Evolutionary conservation across 352 stramenopile genomes (phyloP).

Genomic region (Poterioochromonas sp.): DNA sequence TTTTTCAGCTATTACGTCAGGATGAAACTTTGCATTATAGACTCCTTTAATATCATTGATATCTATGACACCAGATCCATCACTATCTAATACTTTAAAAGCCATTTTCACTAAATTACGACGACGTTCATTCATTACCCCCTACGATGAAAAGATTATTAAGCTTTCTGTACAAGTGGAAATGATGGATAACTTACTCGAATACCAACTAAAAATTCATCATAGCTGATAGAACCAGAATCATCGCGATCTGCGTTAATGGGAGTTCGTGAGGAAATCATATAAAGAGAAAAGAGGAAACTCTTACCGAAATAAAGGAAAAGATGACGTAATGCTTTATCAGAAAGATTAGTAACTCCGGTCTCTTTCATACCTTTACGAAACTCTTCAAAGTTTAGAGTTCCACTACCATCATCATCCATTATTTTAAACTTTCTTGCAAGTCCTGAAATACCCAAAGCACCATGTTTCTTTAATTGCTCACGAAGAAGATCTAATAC

Average conservation of each 20-base stretch:
- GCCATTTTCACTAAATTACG: conserved; percentile 60
- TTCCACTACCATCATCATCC: conserved; percentile 59
- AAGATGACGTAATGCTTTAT: conserved; percentile 40
- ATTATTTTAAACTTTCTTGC: conserved; percentile 60
- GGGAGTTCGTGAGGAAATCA: too few relatives aligned
- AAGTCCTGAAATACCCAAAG: conserved; percentile 60
- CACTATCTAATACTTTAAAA: conserved; percentile 62
- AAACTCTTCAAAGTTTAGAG: conserved; percentile 61
- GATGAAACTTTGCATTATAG: conserved; percentile 69
- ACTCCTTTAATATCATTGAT: conserved; percentile 59
- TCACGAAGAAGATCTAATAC: not conserved
- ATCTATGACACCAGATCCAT: conserved; percentile 61
- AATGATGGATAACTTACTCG: conserved; percentile 38
- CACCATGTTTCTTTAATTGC: conserved; percentile 54
- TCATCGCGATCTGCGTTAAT: conserved; percentile 59
- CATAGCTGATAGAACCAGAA: conserved; percentile 64
- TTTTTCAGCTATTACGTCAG: conserved; percentile 61
- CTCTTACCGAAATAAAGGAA: conserved; percentile 65
- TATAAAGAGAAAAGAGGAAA: not conserved
- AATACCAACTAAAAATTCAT: conserved; percentile 67
- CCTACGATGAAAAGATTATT: conserved; percentile 50
- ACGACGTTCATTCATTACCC: conserved; percentile 61
- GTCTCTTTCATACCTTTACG: conserved; percentile 55
- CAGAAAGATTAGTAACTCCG: conserved; percentile 42
- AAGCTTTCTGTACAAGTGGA: conserved; percentile 7